Conservation (phyloP, 352 stramenopile genomes). For the Peronospora belbahrii region DNA sequence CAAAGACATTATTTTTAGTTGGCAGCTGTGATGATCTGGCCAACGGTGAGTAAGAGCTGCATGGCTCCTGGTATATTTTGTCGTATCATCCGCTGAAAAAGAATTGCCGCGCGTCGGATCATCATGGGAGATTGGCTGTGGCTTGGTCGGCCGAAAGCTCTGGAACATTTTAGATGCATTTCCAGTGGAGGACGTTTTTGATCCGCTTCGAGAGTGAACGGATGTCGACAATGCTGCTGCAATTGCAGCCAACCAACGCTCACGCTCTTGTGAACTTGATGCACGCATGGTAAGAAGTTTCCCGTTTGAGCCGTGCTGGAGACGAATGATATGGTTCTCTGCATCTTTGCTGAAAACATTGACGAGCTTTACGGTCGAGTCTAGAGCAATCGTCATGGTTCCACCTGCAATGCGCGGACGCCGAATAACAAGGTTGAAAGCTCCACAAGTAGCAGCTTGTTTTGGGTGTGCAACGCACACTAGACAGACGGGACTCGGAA, state of each 20-base stretch:
- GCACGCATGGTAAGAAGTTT: conserved; percentile 11
- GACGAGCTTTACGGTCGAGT: conserved; percentile 11
- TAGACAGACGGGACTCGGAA: conserved; percentile 16
- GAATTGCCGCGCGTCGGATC: not conserved
- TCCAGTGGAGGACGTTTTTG: not conserved
- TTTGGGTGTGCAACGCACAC: conserved; percentile 2
- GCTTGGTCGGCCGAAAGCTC: not conserved
- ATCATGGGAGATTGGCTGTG: not conserved
- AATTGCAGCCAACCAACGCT: conserved; percentile 9
- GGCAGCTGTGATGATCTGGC: conserved; percentile 14
- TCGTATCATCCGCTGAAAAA: conserved; percentile 8
- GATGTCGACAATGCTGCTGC: not conserved
- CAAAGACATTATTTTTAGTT: not conserved
- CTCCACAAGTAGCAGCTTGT: not conserved
- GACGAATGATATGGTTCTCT: conserved; percentile 11
- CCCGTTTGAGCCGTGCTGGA: conserved; percentile 3
- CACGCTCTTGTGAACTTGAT: conserved; percentile 5
- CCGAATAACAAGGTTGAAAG: conserved; percentile 17
- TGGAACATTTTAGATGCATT: not conserved
- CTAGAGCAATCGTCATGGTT: conserved; percentile 14
- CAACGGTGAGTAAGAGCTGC: conserved; percentile 12
- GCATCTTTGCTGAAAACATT: conserved; percentile 2
- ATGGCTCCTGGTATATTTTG: conserved; percentile 11
- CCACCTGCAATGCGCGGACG: conserved; percentile 16
- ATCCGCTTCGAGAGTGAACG: not conserved